These are phyloP conservation scores for Aspergillus nomiae DNA, from an alignment of 2,329 filamentous ascomycete species.

Conservation along the genomic window DNA sequence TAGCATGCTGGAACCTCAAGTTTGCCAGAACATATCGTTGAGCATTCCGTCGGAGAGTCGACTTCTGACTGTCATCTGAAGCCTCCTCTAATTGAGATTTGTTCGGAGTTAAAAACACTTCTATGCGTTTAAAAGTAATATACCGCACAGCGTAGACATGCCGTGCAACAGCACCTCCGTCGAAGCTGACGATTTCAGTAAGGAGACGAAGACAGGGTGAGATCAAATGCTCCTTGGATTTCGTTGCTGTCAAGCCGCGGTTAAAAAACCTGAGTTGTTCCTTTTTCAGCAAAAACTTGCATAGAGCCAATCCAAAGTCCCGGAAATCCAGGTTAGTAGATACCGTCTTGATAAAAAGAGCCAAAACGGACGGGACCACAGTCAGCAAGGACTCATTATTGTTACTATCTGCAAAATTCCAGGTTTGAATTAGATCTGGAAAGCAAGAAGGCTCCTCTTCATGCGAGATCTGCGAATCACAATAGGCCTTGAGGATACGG, in stretches of 20 bases:
- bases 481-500: slow-evolving; percentile 48
- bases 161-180: slow-evolving; percentile 79
- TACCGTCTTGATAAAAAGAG: slow-evolving; percentile 76
- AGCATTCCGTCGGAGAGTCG: slow-evolving; percentile 80
- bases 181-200: slow-evolving; percentile 80
- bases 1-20: slow-evolving; percentile 73
- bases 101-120: slow-evolving; percentile 76
- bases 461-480: slow-evolving; percentile 56
- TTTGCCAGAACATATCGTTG: slow-evolving; percentile 78
- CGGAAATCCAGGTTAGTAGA: slow-evolving; percentile 74
- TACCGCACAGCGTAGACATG: slow-evolving; percentile 76
- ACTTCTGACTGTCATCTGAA: slow-evolving; percentile 66
- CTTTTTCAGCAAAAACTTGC: slow-evolving; percentile 78
- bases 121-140: slow-evolving; percentile 76
- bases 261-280: slow-evolving; percentile 79
- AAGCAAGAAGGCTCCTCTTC: slow-evolving; percentile 67
- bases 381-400: slow-evolving; percentile 82
- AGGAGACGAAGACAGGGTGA: slow-evolving; percentile 84
- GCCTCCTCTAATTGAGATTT: slow-evolving; percentile 54
- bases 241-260: slow-evolving; percentile 75
- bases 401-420: slow-evolving; percentile 78
- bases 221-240: slow-evolving; percentile 83
- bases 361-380: slow-evolving; percentile 76
- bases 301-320: slow-evolving; percentile 74
- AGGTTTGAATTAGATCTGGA: slow-evolving; percentile 80